Conservation (phyloP, 164 flowering plant species). For the Cinnamomum micranthum region DNA sequence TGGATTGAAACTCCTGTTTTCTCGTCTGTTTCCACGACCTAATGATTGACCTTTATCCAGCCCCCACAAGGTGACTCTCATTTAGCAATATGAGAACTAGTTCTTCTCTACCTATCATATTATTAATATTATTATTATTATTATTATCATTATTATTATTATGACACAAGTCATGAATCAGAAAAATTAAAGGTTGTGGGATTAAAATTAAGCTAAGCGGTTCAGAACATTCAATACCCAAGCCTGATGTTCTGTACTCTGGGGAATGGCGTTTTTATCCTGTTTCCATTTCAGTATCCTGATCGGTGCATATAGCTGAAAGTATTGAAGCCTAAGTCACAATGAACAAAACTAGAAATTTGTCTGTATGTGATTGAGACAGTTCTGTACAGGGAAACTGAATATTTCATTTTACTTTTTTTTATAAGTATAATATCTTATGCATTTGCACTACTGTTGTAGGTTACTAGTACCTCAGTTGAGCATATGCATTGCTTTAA, state of each 20-base stretch:
- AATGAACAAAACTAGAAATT: neutral
- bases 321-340: neutral
- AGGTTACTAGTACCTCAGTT: slow-evolving; percentile 71
- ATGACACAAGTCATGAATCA: neutral
- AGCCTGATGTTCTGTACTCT: neutral
- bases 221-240: neutral
- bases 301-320: neutral
- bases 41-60: too few relatives aligned
- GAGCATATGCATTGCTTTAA: slow-evolving; percentile 87
- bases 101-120: too few relatives aligned
- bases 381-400: neutral
- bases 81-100: too few relatives aligned
- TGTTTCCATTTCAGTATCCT: too few relatives aligned
- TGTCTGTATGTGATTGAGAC: neutral
- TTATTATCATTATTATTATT: too few relatives aligned
- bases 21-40: too few relatives aligned
- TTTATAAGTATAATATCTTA: neutral
- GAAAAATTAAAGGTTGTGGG: neutral
- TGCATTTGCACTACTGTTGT: slow-evolving; percentile 3
- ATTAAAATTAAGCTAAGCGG: neutral
- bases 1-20: too few relatives aligned
- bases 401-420: too few relatives aligned
- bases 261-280: too few relatives aligned
- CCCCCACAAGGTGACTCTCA: too few relatives aligned
- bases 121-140: too few relatives aligned